These are phyloP conservation scores for Musa acuminata DNA, from an alignment of 176 grass and related monocot genomes.

Conservation along the genomic window DNA sequence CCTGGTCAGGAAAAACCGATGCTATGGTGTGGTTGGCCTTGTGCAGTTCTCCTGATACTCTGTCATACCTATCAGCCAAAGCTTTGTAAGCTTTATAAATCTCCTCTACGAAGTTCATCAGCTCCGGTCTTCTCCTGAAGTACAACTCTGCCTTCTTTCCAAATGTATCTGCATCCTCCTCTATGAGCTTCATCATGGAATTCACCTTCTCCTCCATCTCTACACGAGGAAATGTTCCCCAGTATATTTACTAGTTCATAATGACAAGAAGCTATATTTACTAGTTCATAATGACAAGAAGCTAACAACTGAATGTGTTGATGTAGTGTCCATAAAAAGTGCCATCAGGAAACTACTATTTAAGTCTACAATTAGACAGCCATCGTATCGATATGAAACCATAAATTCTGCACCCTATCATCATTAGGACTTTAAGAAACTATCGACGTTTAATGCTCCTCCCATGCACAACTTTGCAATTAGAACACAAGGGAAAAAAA, in stretches of 20 bases:
- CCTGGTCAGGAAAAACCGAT: slow-evolving; percentile 2
- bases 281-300: no score
- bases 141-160: slow-evolving; percentile 66
- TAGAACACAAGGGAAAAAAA: no score
- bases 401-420: no score
- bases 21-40: slow-evolving; percentile 19
- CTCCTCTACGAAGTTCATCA: slow-evolving; percentile 57
- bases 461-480: no score
- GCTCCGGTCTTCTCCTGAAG: slow-evolving; percentile 50
- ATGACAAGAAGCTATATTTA: no score
- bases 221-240: background rate
- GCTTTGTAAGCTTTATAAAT: slow-evolving; percentile 55
- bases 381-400: no score
- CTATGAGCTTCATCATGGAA: slow-evolving; percentile 66
- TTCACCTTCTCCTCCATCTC: slow-evolving; percentile 66
- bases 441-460: no score
- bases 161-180: slow-evolving; percentile 57
- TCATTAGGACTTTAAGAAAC: no score
- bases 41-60: slow-evolving; percentile 35
- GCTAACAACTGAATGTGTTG: background rate
- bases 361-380: no score
- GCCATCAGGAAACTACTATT: no score
- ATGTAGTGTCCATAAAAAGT: no score
- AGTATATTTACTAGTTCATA: background rate
- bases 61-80: slow-evolving; percentile 39